phyloP scores from a whole-genome alignment of 225 moss, liverwort and hornwort species.

The Lunularia cruciata region DNA sequence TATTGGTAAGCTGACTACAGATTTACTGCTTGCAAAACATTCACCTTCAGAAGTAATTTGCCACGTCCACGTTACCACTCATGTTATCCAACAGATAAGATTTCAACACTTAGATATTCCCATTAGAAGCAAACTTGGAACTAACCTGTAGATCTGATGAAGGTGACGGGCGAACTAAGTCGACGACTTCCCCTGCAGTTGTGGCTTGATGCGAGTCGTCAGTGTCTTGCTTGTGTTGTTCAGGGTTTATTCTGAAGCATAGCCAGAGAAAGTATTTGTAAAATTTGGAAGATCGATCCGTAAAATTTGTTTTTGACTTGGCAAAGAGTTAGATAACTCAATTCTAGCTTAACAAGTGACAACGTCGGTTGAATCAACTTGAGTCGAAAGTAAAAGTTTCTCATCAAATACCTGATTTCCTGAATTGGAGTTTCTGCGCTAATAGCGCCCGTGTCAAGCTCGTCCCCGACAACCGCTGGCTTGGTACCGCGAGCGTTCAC shows the following conservation, averaged over 20 bases:
- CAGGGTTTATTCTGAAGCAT: neutral
- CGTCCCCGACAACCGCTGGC: neutral
- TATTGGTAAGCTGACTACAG: too few species aligned
- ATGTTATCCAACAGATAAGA: too few species aligned
- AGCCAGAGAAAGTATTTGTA: neutral
- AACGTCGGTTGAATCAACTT: neutral
- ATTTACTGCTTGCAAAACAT: too few species aligned
- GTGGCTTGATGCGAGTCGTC: neutral
- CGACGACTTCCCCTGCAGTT: neutral
- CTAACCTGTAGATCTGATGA: conserved; percentile 15
- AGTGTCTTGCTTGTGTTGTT: neutral
- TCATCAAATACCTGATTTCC: neutral
- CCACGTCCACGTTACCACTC: too few species aligned
- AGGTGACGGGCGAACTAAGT: neutral
- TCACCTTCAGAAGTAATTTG: too few species aligned
- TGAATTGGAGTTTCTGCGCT: neutral
- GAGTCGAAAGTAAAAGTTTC: too few species aligned
- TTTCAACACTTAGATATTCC: neutral
- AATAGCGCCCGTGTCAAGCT: neutral
- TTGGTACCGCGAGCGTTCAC: neutral
- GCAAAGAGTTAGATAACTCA: too few species aligned
- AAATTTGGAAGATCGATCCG: too few species aligned
- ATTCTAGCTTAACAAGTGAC: neutral
- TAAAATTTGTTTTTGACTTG: too few species aligned
- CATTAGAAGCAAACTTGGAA: neutral